phyloP scores from a whole-genome alignment of 148 eudicot genomes.

The Polygonum aviculare region DNA sequence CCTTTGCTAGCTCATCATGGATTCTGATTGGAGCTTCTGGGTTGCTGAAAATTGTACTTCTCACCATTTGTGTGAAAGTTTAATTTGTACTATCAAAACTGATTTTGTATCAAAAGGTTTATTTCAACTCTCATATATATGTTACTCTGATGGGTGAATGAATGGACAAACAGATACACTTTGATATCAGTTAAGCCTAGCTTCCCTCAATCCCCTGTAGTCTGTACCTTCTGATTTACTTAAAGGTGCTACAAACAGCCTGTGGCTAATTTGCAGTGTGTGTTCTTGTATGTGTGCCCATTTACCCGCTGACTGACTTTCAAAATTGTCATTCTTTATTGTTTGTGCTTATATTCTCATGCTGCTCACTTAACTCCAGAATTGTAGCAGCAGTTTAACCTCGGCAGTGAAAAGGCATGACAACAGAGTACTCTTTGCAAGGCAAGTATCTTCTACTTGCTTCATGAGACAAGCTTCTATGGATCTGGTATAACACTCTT shows the following conservation, averaged over 20 bases:
- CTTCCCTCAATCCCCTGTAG: neutral
- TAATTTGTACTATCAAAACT: neutral
- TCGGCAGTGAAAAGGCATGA: slow-evolving; percentile 50
- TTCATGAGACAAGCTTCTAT: slow-evolving; percentile 60
- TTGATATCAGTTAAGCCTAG: neutral
- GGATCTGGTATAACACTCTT: slow-evolving; percentile 16
- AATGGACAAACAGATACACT: too few species aligned
- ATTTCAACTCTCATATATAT: too few species aligned
- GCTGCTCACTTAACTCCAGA: slow-evolving; percentile 24
- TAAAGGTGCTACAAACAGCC: neutral
- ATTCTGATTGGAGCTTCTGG: neutral
- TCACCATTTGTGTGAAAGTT: too few species aligned
- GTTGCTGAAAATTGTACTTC: neutral
- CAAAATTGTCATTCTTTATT: neutral
- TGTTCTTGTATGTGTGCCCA: neutral
- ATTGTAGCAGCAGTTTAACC: slow-evolving; percentile 50
- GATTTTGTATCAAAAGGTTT: too few species aligned
- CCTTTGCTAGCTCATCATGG: neutral
- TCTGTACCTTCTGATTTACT: neutral
- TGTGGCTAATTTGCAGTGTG: neutral
- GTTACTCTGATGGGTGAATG: too few species aligned
- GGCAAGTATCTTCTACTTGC: slow-evolving; percentile 48
- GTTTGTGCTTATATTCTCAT: neutral
- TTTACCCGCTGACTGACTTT: neutral
- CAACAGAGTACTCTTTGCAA: slow-evolving; percentile 40